Percentiles rank a stretch among this genome's conserved stretches.
Evolutionary conservation across 768 basidiomycete genomes (phyloP).

Genomic region (Boletus rubropictus): DNA sequence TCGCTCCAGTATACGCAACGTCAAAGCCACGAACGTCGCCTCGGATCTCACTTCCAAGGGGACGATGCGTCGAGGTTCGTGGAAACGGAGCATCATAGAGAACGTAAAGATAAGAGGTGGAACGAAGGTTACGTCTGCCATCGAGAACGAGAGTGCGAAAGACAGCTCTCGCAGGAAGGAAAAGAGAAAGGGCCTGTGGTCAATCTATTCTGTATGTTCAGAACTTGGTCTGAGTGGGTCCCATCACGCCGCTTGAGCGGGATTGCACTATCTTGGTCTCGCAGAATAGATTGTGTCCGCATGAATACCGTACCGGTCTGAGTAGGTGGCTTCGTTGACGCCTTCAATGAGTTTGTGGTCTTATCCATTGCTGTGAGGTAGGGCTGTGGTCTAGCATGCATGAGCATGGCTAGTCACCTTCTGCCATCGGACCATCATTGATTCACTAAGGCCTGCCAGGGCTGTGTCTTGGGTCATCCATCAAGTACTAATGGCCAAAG

Average conservation of each 20-base stretch:
- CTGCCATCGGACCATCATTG: no score
- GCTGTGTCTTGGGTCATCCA: no score
- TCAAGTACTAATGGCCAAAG: no score
- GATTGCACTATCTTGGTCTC: neutral
- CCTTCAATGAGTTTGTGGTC: neutral
- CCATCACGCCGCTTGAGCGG: constrained; percentile 3
- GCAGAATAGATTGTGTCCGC: neutral
- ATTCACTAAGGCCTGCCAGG: no score
- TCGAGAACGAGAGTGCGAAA: constrained; percentile 11
- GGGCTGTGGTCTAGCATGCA: no score
- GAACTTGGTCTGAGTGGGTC: constrained; percentile 18
- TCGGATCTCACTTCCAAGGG: constrained; percentile 13
- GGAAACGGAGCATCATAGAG: constrained; percentile 21
- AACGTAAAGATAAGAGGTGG: constrained; percentile 14
- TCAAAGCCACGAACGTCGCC: constrained; percentile 7
- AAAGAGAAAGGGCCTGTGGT: constrained; percentile 25
- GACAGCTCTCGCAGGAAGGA: constrained; percentile 11
- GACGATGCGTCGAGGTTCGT: constrained; percentile 22
- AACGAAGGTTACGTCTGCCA: constrained; percentile 6
- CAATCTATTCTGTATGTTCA: constrained; percentile 26
- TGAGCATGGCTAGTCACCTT: no score
- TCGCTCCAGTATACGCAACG: constrained; percentile 13
- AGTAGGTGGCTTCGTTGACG: no score
- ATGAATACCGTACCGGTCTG: no score
- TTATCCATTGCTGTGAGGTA: neutral